phyloP scores from a whole-genome alignment of 768 basidiomycete genomes.

The Fomitopsis pulvina region DNA sequence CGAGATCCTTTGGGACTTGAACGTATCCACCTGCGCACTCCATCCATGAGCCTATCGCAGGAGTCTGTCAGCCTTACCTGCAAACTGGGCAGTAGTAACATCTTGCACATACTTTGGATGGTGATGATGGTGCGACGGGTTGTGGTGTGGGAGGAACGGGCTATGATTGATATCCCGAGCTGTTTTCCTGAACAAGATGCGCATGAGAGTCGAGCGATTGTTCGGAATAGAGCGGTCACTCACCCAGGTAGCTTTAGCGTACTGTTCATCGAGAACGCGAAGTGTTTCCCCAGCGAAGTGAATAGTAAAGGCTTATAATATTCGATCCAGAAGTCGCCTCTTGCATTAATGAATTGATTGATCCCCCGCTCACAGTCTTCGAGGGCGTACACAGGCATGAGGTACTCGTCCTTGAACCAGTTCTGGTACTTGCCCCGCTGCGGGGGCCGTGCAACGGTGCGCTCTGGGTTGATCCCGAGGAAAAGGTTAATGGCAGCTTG shows the following conservation, averaged over 20 bases:
- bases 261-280: slow-evolving; percentile 90
- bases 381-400: slow-evolving; percentile 60
- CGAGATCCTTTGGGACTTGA: slow-evolving; percentile 40
- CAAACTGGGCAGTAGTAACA: slow-evolving; percentile 1
- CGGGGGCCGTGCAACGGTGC: slow-evolving; percentile 39
- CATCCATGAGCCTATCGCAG: slow-evolving; percentile 58
- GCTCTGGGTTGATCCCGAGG: slow-evolving; percentile 60
- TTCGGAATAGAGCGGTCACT: slow-evolving; percentile 16
- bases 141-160: slow-evolving; percentile 65
- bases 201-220: not conserved
- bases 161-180: slow-evolving; percentile 62
- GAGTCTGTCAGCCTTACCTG: not conserved
- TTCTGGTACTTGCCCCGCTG: slow-evolving; percentile 70
- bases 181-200: slow-evolving; percentile 48
- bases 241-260: slow-evolving; percentile 80
- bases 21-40: slow-evolving; percentile 73
- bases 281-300: slow-evolving; percentile 82
- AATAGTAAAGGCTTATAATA: slow-evolving; percentile 84
- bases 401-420: slow-evolving; percentile 76
- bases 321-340: slow-evolving; percentile 80
- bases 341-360: slow-evolving; percentile 47
- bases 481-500: slow-evolving; percentile 98
- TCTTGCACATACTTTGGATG: slow-evolving; percentile 29
- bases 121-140: slow-evolving; percentile 24
- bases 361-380: slow-evolving; percentile 62